phyloP scores from a whole-genome alignment of 2,329 filamentous ascomycete species.

The Colletotrichum shisoi region DNA sequence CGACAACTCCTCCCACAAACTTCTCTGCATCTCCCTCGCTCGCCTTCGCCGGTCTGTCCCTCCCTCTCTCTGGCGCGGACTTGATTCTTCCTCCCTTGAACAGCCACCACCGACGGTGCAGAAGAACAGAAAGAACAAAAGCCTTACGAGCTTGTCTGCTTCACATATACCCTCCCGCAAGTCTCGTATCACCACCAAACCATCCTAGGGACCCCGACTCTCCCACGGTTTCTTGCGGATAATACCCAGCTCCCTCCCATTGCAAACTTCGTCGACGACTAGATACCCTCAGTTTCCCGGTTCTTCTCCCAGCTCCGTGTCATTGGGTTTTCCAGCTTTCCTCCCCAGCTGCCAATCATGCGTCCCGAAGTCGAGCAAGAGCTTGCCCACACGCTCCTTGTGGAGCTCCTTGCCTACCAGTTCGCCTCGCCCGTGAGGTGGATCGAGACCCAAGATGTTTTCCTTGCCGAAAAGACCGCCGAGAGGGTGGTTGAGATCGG shows the following conservation, averaged over 20 bases:
- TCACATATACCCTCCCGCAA: conserved; percentile 35
- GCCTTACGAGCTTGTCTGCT: conserved; percentile 36
- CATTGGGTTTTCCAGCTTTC: conserved; percentile 35
- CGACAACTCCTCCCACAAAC: conserved; percentile 26
- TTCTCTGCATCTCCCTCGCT: conserved; percentile 37
- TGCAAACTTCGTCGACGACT: conserved; percentile 29
- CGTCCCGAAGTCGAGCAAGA: conserved; percentile 99
- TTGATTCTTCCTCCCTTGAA: conserved; percentile 36
- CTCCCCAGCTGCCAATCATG: conserved; percentile 66
- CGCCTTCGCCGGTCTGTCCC: conserved; percentile 34
- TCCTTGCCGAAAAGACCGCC: conserved; percentile 92
- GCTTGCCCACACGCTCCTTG: conserved; percentile 95
- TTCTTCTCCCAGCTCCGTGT: conserved; percentile 39
- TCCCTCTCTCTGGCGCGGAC: conserved; percentile 38
- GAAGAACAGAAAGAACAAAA: conserved; percentile 16
- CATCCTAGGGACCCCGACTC: conserved; percentile 24
- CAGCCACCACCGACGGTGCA: conserved; percentile 31
- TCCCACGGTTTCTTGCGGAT: conserved; percentile 33
- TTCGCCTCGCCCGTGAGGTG: conserved; percentile 98
- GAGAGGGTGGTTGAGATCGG: conserved; percentile 98
- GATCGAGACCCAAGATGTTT: conserved; percentile 99
- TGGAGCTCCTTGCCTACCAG: conserved; percentile 98
- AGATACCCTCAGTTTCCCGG: conserved; percentile 38
- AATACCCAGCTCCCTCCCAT: not conserved
- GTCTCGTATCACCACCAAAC: conserved; percentile 13